Evolutionary conservation across 306 rosid genomes (phyloP), one percentile per base, ranked within the genome.

Genomic region (Rubus parviflorus): DNA sequence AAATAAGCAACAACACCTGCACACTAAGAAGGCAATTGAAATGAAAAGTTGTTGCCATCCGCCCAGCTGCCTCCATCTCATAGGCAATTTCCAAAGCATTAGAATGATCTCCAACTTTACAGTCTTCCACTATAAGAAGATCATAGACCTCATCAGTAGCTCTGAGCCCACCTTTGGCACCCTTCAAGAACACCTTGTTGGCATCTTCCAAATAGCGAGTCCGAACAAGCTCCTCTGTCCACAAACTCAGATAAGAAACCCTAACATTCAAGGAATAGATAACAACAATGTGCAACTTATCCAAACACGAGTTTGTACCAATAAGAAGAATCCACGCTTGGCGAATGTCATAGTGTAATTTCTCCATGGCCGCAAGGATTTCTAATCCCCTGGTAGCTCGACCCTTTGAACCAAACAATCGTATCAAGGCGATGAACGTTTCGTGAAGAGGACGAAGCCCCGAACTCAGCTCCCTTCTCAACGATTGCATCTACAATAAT

Each of bases 41-140:
- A 81, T 94, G 98, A 75, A 89, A 92, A 14, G 98, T 94, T 9
- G 98, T 90, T 52, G 98, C 98, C 97, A 92, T 94, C 80, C 97
- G 83, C 64, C 98, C 98, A 20, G 97, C 97, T 4, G 97, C 93
- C 84, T 94, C 98, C 98, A 94, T 94, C 83, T 94, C 97, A 53
- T 94, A 89, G 9, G 95, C 76, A 79, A 91, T 86, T 10, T 93
- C 98, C 48, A 93, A 82, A 15, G 98, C 98, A 88, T 93, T 93
- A 58, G 97, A 88, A 82, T 93, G 98, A 75, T 93, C 98, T 73
- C 97, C 98, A 0, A 13, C 91, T 80, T 89, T 90, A 81, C 98
- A 93, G 22, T 91, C 97, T 80, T 93, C 93, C 70, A 75, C 87
- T 15, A 93, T 93, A 68, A 93, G 61, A 51, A 86, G 89, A 83